Base-by-base conservation (phyloP, 2,329 filamentous ascomycete genomes). In the Alternaria dauci region DNA sequence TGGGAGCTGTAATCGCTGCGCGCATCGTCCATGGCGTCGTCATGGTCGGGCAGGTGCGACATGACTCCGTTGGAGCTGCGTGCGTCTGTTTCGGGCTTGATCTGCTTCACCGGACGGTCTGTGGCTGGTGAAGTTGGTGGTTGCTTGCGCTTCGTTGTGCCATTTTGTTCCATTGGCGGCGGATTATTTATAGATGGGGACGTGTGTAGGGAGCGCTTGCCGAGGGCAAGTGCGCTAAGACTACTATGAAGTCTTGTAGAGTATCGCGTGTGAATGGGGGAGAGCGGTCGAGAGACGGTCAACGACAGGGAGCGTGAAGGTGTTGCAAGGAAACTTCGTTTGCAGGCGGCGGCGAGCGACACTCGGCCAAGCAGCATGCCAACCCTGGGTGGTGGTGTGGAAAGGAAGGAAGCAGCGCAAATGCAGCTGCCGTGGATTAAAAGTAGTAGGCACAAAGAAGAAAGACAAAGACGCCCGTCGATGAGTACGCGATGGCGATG, bases 91-190 rank as follows among this genome's bases (percentile, higher is more conserved):
- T 86, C 83, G 16, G 83, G 80, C 66, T 83, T 84, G 55, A 85
- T 78, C 59, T 87, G 85, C 76, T 87, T 87, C 64, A 82, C 77
- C 1, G 85, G 85, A 55, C 85, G 83, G 61, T 86, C 84, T 52
- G 60, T 54, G 56, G 78, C 76, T 36, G 83, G 78, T 16, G 70
- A 69, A 23, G 81, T 78, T 16, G 84, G 82, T 65, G 82, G 84
- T 70, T 83, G 83, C 77, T 87, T 87, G 75, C 85, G 84, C 78
- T 87, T 87, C 67, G 84, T 80, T 47, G 79, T 75, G 56, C 82
- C 81, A 75, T 82, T 83, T 63, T 81, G 76, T 62, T 84, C 82
- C 83, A 86, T 86, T 61, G 67, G 63, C 65, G 65, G 59, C 53
- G 61, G 54, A 48, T 51, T 43, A 30, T 54, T 53, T 53, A 20